Base-by-base conservation (phyloP, 2,329 filamentous ascomycete species). In the Verticillium zaregamsianum region DNA sequence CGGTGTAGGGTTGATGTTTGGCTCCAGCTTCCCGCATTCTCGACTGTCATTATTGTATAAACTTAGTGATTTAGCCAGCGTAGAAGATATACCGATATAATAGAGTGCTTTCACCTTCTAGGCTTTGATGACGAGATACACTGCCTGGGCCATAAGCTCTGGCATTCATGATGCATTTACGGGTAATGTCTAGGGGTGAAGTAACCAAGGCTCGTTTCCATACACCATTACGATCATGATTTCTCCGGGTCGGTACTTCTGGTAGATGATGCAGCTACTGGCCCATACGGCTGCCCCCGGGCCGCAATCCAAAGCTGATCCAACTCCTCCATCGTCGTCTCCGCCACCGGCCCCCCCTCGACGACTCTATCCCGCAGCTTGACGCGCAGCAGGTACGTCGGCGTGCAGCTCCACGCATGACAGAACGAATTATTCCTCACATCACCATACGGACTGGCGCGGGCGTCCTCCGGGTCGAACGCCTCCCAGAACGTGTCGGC, bases 401-500 rank as follows among this genome's bases (percentile, higher is more conserved):
- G 70, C 15, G 70, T 73, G 59, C 71, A 73, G 61, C 68, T 70
- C 72, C 72, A 73, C 2, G 72, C 72, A 67, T 73, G 70, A 33
- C 71, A 74, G 63, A 72, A 74, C 32, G 68, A 71, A 52, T 74
- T 74, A 60, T 72, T 73, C 28, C 70, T 63, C 17, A 66, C 69
- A 63, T 74, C 72, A 3, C 68, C 70, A 58, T 73, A 74, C 3
- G 72, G 72, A 60, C 71, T 74, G 7, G 64, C 66, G 58, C 61
- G 65, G 2, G 68, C 65, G 62, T 74, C 67, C 4, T 63, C 60
- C 1, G 60, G 63, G 61, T 74, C 68, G 55, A 69, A 74, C 56
- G 66, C 71, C 58, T 73, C 72, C 71, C 72, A 73, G 55, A 74
- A 74, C 9, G 72, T 72, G 59, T 73, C 71, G 6, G 70, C 71